phyloP scores from a whole-genome alignment of 805 yeast species.

The Cyberlindnera xylosilytica region DNA sequence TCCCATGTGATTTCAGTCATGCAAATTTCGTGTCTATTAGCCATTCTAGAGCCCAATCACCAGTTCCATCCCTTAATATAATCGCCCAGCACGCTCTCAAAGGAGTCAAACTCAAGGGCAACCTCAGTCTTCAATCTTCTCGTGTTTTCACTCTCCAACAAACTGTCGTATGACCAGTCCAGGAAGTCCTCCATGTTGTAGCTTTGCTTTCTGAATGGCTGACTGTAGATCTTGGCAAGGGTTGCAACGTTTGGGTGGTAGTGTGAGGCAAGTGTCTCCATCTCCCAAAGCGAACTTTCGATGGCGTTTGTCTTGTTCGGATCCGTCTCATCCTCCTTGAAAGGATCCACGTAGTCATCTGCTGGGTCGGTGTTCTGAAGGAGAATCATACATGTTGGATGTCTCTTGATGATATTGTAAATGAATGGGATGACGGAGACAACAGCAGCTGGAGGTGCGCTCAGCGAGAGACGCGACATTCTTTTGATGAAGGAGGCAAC shows the following conservation, averaged over 20 bases:
- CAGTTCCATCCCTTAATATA: constrained; percentile 26
- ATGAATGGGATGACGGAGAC: constrained; percentile 88
- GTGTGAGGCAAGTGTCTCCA: constrained; percentile 74
- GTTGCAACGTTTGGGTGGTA: constrained; percentile 96
- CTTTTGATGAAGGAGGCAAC: constrained; percentile 88
- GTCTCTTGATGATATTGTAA: constrained; percentile 84
- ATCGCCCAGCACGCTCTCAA: constrained; percentile 26
- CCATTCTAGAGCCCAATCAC: constrained; percentile 14
- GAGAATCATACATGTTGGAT: constrained; percentile 91
- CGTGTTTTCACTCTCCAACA: constrained; percentile 59
- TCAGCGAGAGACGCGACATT: constrained; percentile 68
- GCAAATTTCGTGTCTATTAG: too few species aligned
- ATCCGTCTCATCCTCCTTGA: constrained; percentile 56
- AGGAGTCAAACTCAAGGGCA: constrained; percentile 67
- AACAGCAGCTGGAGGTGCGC: constrained; percentile 85
- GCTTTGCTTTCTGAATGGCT: constrained; percentile 83
- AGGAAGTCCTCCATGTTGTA: constrained; percentile 93
- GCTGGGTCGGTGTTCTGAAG: constrained; percentile 47
- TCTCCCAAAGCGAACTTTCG: constrained; percentile 88
- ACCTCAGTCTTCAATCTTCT: constrained; percentile 70
- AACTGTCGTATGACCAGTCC: constrained; percentile 78
- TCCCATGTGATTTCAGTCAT: too few species aligned
- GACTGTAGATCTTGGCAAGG: constrained; percentile 80
- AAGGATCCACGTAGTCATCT: constrained; percentile 58
- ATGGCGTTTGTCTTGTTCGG: constrained; percentile 81